Evolutionary conservation across 2,329 filamentous ascomycete species (phyloP), one percentile per base, ranked within the genome.

Genomic region (Bretziella fagacearum): DNA sequence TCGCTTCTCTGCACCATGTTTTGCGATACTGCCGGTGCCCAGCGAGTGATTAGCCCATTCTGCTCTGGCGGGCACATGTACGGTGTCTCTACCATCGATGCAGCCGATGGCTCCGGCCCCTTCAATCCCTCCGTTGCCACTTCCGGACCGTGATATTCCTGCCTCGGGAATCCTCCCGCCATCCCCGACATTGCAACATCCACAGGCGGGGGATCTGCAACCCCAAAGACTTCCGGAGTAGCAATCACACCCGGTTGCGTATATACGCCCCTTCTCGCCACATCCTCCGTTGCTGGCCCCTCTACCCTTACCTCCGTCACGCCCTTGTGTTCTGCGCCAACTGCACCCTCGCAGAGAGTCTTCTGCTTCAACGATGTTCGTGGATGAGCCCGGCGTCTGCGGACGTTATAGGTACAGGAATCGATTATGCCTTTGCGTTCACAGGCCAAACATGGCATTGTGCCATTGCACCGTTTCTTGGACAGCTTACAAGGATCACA

Each of bases 381-480:
- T 18, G 46, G 37, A 30, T 47, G 37, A 13, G 17, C 27, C 26
- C 27, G 26, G 6, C 37, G n/a, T 3, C 39, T 35, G 11, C 42
- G 23, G 18, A 6, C 23, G 10, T 36, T 43, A 36, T 49, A 52
- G 11, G 22, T 15, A 20, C 50, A 52, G 3, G 37, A 26, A 18
- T 33, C 20, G 7, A 33, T 33, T 17, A 47, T 30, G 39, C 44
- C 46, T 13, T 53, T 52, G n/a, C 43, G 41, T n/a, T 42, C 10
- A 37, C 52, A 54, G 3, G 37, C 32, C 6, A 36, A 25, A 32
- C 53, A 54, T 6, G 53, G 53, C 6, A 37, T 37, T 8, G 29
- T 18, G 7, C 49, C 46, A 25, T 54, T 43, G 17, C 53, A 54
- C 2, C 53, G 49, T 35, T 52, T 53, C 41, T 54, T 54, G 43